A percentile compares a stretch with the other conserved stretches of the same genome.
Evolutionary conservation across 352 stramenopile species (phyloP).

Genomic region (Globisporangium lucens): DNA sequence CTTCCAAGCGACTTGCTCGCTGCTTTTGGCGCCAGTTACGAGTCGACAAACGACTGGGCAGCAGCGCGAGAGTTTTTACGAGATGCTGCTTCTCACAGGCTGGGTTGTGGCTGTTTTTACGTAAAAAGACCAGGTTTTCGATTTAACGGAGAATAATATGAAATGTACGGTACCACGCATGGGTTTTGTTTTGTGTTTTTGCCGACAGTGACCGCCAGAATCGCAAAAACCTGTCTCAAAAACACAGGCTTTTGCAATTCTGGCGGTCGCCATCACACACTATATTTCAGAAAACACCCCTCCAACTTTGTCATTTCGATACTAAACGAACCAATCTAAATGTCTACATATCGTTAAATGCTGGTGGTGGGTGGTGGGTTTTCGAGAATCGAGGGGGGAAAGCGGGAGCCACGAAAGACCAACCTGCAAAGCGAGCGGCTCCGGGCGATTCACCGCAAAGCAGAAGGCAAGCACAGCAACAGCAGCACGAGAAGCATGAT

Average conservation of each 20-base stretch:
- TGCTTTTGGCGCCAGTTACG: neutral
- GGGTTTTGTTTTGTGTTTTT: neutral
- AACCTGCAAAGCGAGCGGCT: neutral
- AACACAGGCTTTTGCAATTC: neutral
- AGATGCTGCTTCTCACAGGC: neutral
- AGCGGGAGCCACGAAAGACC: neutral
- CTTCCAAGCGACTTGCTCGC: neutral
- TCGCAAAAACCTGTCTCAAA: neutral
- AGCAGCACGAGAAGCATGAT: constrained; percentile 37
- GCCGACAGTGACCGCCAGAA: neutral
- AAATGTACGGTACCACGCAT: neutral
- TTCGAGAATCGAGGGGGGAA: neutral
- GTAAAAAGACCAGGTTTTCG: neutral
- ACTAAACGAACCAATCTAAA: neutral
- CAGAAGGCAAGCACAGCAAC: neutral
- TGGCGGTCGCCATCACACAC: neutral
- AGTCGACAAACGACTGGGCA: constrained; percentile 7
- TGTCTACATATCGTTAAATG: neutral
- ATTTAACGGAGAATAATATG: neutral
- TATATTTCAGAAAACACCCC: constrained; percentile 1
- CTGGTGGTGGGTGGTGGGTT: neutral
- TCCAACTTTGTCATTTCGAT: no score
- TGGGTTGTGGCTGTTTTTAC: neutral
- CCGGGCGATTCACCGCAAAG: neutral
- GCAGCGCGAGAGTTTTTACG: constrained; percentile 2